Base-by-base conservation (phyloP, 306 rosid genomes). In the Leucaena leucocephala region DNA sequence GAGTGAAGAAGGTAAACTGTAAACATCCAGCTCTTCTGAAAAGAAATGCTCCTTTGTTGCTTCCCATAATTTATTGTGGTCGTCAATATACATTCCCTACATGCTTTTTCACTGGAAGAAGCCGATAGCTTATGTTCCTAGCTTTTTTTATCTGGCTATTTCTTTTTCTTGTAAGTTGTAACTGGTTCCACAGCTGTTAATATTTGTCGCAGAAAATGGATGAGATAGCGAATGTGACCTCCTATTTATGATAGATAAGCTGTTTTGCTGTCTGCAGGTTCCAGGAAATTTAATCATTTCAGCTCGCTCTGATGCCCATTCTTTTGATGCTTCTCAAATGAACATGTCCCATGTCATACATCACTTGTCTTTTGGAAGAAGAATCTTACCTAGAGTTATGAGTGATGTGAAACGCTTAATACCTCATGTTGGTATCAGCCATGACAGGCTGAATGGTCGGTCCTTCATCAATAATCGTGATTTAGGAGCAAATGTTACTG, bases 281-380 rank as follows among this genome's bases (percentile, higher is more conserved):
- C 99, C 99, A 3, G 99, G 99, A 84, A 90, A 79, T 84, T 89
- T 95, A 78, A 36, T 91, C 58, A 68, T 95, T 80, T 86, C 99
- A 27, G 98, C 99, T 82, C 91, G 84, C 85, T 92, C 98, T 10
- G 97, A 89, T 55, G 69, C 96, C 80, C 99, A 95, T 89, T 95
- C 99, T 33, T 95, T 95, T 27, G 99, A 95, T 90, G 82, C 89
- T 80, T 85, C 97, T 78, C 97, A 88, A 82, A 95, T 95, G 97
- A 95, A 95, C 86, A 93, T 95, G 98, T 95, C 99, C 63, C 99
- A 95, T 63, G 82, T 92, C 83, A 33, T 95, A 85, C 80, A 93
- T 78, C 89, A 92, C 80, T 81, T 95, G 80, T 86, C 92, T 54
- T 95, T 95, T 68, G 99, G 99, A 46, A 89, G 86, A 89, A 90